These are phyloP conservation scores for Ganoderma lingzhi DNA, from an alignment of 1,284 basidiomycete genomes.

Conservation along the genomic window DNA sequence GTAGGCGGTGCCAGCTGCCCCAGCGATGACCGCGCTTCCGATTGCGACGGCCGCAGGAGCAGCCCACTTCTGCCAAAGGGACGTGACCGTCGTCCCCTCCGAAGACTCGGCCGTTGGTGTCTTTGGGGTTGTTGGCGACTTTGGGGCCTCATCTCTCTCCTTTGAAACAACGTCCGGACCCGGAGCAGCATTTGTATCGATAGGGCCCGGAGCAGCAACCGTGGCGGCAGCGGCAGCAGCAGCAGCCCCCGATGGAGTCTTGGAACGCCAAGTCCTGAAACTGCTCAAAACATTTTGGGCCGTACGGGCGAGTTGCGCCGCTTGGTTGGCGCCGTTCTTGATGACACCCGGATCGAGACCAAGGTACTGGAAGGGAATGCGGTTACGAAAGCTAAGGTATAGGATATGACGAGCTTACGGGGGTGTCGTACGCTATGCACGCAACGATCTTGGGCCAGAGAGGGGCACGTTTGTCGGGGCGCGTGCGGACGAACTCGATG, in stretches of 20 bases:
- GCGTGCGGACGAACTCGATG: conserved; percentile 72
- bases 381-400: background rate
- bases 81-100: conserved; percentile 33
- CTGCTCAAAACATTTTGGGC: conserved; percentile 66
- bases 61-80: conserved; percentile 68
- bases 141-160: conserved; percentile 1
- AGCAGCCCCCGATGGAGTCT: conserved; percentile 35
- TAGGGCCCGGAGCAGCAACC: background rate
- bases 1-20: conserved; percentile 87
- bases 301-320: conserved; percentile 73
- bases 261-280: conserved; percentile 51
- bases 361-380: conserved; percentile 65
- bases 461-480: conserved; percentile 68
- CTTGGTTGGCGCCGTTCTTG: conserved; percentile 86
- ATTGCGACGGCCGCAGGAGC: conserved; percentile 67
- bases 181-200: background rate
- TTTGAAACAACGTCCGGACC: background rate
- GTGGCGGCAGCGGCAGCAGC: conserved; percentile 22
- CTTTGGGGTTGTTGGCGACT: conserved; percentile 35
- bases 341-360: conserved; percentile 89
- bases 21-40: conserved; percentile 78
- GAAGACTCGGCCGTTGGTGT: conserved; percentile 33
- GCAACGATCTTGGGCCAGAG: conserved; percentile 88
- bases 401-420: conserved; percentile 58
- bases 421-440: conserved; percentile 91